phyloP scores from a whole-genome alignment of 176 grass and related monocot genomes.

The barley (Hordeum vulgare) region MorexV3_pseudomolecules_assembly NC_058518.1:5060441-5060940 shows the following conservation, averaged over 20 bases:
- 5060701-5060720: no score
- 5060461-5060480: not conserved
- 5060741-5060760: not conserved
- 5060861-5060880: no score
- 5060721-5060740: no score
- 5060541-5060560: not conserved
- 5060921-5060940: no score
- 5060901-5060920: no score
- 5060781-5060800: no score
- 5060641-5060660: not conserved
- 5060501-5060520: not conserved
- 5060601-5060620: not conserved
- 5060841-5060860: no score
- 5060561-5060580: not conserved
- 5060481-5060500: not conserved
- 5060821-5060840: no score
- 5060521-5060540: not conserved
- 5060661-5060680: not conserved
- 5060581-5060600: not conserved
- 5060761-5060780: not conserved
- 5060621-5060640: not conserved
- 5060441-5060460: not conserved
- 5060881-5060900: no score
- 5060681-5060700: no score
- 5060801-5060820: no score